Evolutionary conservation across 1,139 yeast genomes (phyloP).

Genomic region (Yamadazyma atmosphaerica): DNA sequence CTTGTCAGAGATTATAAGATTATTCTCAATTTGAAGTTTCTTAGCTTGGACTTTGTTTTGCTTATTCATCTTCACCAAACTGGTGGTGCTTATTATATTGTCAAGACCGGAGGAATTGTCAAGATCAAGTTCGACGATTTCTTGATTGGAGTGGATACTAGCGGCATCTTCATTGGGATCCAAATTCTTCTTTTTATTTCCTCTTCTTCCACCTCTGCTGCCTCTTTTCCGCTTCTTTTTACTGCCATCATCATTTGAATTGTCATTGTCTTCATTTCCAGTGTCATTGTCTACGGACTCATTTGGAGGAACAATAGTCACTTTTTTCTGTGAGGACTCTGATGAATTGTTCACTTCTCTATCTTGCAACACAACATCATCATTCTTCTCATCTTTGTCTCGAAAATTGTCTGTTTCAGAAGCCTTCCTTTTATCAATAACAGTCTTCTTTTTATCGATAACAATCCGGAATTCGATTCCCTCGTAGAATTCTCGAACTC

Average conservation of each 20-base stretch:
- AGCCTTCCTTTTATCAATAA: not conserved
- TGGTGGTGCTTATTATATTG: conserved; percentile 26
- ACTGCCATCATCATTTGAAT: conserved; percentile 9
- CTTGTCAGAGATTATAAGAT: conserved; percentile 65
- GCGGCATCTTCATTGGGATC: conserved; percentile 6
- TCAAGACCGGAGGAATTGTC: conserved; percentile 10
- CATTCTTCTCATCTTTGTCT: not conserved
- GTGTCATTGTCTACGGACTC: conserved; percentile 14
- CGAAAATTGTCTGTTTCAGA: not conserved
- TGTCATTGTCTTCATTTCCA: conserved; percentile 9
- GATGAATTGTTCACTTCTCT: not conserved
- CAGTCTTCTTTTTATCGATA: not conserved
- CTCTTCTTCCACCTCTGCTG: conserved; percentile 72
- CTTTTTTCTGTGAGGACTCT: conserved; percentile 20
- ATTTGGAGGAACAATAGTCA: conserved; percentile 31
- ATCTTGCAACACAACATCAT: not conserved
- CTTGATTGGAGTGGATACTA: not conserved
- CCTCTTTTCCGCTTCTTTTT: conserved; percentile 75
- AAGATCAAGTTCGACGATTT: conserved; percentile 8
- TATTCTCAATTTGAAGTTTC: conserved; percentile 49
- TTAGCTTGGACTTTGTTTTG: conserved; percentile 22
- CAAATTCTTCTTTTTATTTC: conserved; percentile 36
- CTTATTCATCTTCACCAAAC: conserved; percentile 25
- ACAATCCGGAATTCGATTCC: not conserved
- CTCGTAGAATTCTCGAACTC: not conserved